These are phyloP conservation scores for Blumeria graminis DNA, from an alignment of 2,329 filamentous ascomycete genomes.

Conservation along the genomic window DNA sequence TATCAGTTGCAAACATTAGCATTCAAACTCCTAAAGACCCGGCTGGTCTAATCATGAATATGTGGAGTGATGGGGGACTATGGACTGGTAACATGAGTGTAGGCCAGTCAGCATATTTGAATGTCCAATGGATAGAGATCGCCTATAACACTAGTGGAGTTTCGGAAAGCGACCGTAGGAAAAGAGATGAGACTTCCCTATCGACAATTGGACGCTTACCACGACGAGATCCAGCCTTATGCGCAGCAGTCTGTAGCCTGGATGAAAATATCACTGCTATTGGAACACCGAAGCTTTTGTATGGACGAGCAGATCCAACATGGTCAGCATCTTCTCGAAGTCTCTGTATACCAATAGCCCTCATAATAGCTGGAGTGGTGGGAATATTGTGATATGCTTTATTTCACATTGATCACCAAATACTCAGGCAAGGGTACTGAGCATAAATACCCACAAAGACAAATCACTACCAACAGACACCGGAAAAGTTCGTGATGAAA, in stretches of 20 bases:
- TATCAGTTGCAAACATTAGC: constrained; percentile 10
- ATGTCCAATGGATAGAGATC: constrained; percentile 15
- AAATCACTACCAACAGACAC: too few relatives aligned
- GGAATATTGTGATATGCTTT: background rate
- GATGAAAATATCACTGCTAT: constrained; percentile 11
- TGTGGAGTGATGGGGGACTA: constrained; percentile 14
- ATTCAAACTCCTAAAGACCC: constrained; percentile 11
- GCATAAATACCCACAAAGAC: too few relatives aligned
- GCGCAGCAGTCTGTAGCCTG: constrained; percentile 11
- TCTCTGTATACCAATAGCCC: background rate
- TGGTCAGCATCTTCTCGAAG: background rate
- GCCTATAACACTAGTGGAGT: constrained; percentile 12
- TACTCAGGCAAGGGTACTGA: too few relatives aligned
- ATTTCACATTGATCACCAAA: too few relatives aligned
- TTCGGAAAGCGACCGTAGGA: constrained; percentile 3
- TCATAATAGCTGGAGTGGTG: background rate
- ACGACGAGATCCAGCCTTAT: constrained; percentile 8
- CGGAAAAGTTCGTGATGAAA: too few relatives aligned
- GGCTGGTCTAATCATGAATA: constrained; percentile 12
- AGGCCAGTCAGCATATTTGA: constrained; percentile 11
- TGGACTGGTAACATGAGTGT: constrained; percentile 14
- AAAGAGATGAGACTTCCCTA: constrained; percentile 3
- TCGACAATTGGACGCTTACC: constrained; percentile 2
- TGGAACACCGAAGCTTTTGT: constrained; percentile 10
- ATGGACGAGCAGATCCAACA: background rate